A percentile compares a stretch with the other conserved stretches of the same genome.
These are phyloP conservation scores for Spiraea crenata DNA, from an alignment of 331 rosid species.

Conservation along the genomic window DNA sequence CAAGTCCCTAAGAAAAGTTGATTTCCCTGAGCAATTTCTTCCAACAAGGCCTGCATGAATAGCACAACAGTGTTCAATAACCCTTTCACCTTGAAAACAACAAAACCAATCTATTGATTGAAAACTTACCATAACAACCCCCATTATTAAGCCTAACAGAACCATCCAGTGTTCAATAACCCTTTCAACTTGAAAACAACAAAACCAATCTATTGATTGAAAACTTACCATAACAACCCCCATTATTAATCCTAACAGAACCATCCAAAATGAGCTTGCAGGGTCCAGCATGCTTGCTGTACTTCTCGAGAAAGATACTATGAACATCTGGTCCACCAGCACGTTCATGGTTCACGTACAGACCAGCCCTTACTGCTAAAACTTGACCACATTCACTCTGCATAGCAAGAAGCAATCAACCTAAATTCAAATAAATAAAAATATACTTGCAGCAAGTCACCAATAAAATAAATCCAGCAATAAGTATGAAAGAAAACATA, in stretches of 20 bases:
- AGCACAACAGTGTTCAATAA: neutral
- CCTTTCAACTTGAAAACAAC: neutral
- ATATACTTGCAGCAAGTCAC: no score
- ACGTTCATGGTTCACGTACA: slow-evolving; percentile 65
- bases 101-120: neutral
- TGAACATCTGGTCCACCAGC: slow-evolving; percentile 63
- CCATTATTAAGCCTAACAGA: slow-evolving; percentile 82
- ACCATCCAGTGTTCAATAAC: slow-evolving; percentile 52
- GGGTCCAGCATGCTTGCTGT: slow-evolving; percentile 85
- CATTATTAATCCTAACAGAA: slow-evolving; percentile 74
- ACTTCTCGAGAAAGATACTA: slow-evolving; percentile 86
- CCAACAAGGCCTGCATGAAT: slow-evolving; percentile 75
- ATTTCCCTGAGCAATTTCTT: slow-evolving; percentile 94
- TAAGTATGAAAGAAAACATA: no score
- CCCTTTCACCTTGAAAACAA: neutral
- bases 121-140: slow-evolving; percentile 80
- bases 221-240: slow-evolving; percentile 87
- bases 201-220: neutral
- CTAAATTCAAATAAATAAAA: no score
- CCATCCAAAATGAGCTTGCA: slow-evolving; percentile 95
- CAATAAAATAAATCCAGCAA: no score
- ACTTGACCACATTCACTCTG: slow-evolving; percentile 91
- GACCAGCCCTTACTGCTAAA: slow-evolving; percentile 94
- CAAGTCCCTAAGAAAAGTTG: slow-evolving; percentile 95
- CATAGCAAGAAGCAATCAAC: slow-evolving; percentile 9